Evolutionary conservation across 78 protist species (phyloP).

Genomic region (slime mould (Dictyostelium discoideum)): dicty_2.7 NC_007090.3:3680001-3680500

Average conservation of each 20-base stretch:
- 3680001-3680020: neutral
- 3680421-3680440: neutral
- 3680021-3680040: neutral
- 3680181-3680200: neutral
- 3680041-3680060: neutral
- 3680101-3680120: neutral
- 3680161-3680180: slow-evolving; percentile 4
- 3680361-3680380: slow-evolving; percentile 12
- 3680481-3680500: no score
- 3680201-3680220: neutral
- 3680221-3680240: neutral
- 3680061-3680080: neutral
- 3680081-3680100: neutral
- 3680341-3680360: slow-evolving; percentile 46
- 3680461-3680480: slow-evolving; percentile 47
- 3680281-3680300: slow-evolving; percentile 4
- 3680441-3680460: slow-evolving; percentile 28
- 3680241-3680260: neutral
- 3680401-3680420: neutral
- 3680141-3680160: neutral
- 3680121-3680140: neutral
- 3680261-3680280: neutral
- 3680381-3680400: slow-evolving; percentile 47
- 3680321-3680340: neutral
- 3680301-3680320: neutral